Evolutionary conservation across 495 filamentous ascomycete species (phyloP).

Genomic region (Oleoguttula mirabilis): DNA sequence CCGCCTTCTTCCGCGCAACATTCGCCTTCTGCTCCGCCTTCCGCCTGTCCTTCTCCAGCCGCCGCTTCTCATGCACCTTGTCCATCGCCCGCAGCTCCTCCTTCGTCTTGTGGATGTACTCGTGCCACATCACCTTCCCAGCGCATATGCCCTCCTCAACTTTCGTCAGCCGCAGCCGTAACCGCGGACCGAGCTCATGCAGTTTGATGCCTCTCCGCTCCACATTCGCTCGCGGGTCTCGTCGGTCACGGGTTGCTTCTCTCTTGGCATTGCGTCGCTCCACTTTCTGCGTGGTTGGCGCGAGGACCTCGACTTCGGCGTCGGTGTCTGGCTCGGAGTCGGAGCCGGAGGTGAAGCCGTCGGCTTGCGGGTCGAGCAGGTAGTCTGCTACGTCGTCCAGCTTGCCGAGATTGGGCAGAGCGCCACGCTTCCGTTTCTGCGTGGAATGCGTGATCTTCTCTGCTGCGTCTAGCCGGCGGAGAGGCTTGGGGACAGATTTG

Average conservation of each 20-base stretch:
- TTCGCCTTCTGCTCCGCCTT: constrained; percentile 76
- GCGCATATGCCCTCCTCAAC: constrained; percentile 89
- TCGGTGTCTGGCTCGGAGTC: constrained; percentile 90
- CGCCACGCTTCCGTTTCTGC: constrained; percentile 47
- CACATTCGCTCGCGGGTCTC: constrained; percentile 32
- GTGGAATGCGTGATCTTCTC: constrained; percentile 45
- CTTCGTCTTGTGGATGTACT: constrained; percentile 72
- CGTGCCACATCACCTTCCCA: constrained; percentile 95
- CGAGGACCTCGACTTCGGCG: constrained; percentile 84
- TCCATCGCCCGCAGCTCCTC: constrained; percentile 67
- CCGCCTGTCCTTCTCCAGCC: constrained; percentile 68
- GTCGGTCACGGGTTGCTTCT: background rate
- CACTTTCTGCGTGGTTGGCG: constrained; percentile 55
- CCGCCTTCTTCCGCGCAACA: constrained; percentile 66
- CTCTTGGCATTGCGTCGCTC: constrained; percentile 32
- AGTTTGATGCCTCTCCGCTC: constrained; percentile 86
- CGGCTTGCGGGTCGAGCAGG: constrained; percentile 70
- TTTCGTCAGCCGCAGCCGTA: constrained; percentile 83
- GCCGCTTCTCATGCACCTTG: constrained; percentile 62
- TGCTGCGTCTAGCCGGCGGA: constrained; percentile 81
- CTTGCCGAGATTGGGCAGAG: constrained; percentile 77
- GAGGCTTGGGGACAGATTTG: constrained; percentile 52
- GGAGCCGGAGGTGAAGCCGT: constrained; percentile 82
- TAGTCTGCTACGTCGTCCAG: constrained; percentile 92
- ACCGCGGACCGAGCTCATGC: constrained; percentile 79